Evolutionary conservation across 1,284 basidiomycete genomes (phyloP), one percentile per base, ranked within the genome.

Genomic region (Trametes versicolor): DNA sequence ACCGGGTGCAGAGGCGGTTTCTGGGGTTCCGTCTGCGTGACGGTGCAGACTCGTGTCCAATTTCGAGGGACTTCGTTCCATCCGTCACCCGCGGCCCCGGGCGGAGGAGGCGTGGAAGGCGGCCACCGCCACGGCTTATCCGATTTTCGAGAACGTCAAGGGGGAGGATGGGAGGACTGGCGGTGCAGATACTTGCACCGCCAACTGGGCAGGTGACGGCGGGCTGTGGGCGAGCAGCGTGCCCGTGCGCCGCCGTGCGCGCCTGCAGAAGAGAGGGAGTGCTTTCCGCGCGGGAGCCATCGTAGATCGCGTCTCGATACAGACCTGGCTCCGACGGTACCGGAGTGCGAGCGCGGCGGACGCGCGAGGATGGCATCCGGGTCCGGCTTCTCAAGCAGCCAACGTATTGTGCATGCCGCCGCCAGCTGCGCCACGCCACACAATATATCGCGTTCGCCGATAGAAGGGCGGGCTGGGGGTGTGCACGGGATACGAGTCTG

Each of bases 81-180:
- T 21, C 32, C 17, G 27, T 17, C 49, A 51, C 17, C 9, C 29
- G 49, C 29, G 27, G 17, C 29, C 27, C 15, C 29, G 50, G 29
- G 34, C 34, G 32, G 29, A n/a, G 32, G 50, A 32, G 32, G 36
- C 50, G 50, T 7, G 21, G 51, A 53, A 53, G 36, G 34, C 7
- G 34, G 36, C 37, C 51, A 53, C 21, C 34, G 51, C 51, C 51
- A 53, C 51, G 21, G 21, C 32, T 37, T 53, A 53, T 53, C 51
- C 51, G 51, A 39, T 53, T 39, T 39, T 39, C 51, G 21, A 25
- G 54, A 43, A 43, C 17, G 23, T 19, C 27, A 10, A 27, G 36
- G 25, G 2, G 25, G 7, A 8, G 29, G 10, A 34, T 5, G 27
- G 19, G 45, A 2, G 29, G 19, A 10, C 51, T 25, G 36, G 50